Percentiles rank a stretch among this genome's conserved stretches.
Evolutionary conservation across 768 basidiomycete genomes (phyloP).

Genomic region (Pleurotus sapidus): DNA sequence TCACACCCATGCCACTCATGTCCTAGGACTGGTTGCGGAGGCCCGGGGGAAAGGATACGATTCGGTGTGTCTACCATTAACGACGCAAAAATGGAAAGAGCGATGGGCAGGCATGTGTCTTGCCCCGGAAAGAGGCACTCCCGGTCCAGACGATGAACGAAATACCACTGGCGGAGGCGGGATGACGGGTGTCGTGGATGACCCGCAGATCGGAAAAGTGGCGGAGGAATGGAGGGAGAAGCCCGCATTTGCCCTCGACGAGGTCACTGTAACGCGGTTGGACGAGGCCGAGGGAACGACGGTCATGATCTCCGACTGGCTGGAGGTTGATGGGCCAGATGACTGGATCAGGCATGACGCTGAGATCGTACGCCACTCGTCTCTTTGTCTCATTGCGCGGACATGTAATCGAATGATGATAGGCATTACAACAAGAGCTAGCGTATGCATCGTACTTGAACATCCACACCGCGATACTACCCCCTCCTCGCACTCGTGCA

Average conservation of each 20-base stretch:
- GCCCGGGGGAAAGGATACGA: conserved; percentile 71
- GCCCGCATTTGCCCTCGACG: conserved; percentile 75
- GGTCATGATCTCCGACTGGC: conserved; percentile 87
- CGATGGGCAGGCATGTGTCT: conserved; percentile 92
- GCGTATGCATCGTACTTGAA: conserved; percentile 92
- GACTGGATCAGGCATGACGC: conserved; percentile 95
- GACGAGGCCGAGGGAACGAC: conserved; percentile 76
- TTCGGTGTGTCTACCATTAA: conserved; percentile 79
- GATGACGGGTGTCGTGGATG: conserved; percentile 32
- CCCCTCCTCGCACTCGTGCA: conserved; percentile 80
- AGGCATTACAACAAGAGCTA: conserved; percentile 94
- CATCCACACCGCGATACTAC: conserved; percentile 80
- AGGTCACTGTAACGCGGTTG: conserved; percentile 87
- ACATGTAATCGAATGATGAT: neutral
- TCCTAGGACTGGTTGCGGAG: conserved; percentile 48
- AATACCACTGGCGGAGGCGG: conserved; percentile 19
- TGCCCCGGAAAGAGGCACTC: conserved; percentile 34
- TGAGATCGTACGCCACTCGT: conserved; percentile 70
- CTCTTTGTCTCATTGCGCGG: conserved; percentile 10
- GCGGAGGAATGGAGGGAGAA: conserved; percentile 88
- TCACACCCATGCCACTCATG: conserved; percentile 36
- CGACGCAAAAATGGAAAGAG: conserved; percentile 80
- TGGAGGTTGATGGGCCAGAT: conserved; percentile 89
- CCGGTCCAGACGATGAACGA: no score
- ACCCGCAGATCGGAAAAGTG: conserved; percentile 43